Conservation (phyloP, 2,329 filamentous ascomycete species). For the Nemania abortiva region DNA sequence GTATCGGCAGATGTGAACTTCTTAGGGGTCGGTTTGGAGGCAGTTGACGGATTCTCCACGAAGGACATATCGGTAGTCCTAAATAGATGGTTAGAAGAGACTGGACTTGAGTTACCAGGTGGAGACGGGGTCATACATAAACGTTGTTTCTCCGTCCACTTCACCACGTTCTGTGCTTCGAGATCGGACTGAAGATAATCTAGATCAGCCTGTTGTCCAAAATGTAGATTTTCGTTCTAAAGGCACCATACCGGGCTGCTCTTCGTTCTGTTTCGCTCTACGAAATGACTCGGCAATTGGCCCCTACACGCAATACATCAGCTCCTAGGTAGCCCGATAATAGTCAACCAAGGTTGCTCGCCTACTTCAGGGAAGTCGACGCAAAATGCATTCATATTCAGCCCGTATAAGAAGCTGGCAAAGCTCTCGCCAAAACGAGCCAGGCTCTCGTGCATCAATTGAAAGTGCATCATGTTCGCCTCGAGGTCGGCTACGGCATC, state of each 20-base stretch:
- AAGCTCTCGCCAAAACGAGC: slow-evolving; percentile 96
- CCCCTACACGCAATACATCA: slow-evolving; percentile 63
- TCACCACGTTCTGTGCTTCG: slow-evolving; percentile 53
- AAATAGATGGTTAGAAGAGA: slow-evolving; percentile 40
- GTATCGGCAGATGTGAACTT: slow-evolving; percentile 58
- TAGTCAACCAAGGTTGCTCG: background rate
- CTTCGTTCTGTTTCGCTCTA: slow-evolving; percentile 68
- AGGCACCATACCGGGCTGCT: slow-evolving; percentile 39
- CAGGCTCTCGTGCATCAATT: slow-evolving; percentile 95
- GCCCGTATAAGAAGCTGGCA: slow-evolving; percentile 90
- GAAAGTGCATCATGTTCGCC: slow-evolving; percentile 96
- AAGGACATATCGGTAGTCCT: slow-evolving; percentile 94
- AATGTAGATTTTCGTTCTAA: slow-evolving; percentile 5
- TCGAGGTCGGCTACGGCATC: slow-evolving; percentile 96
- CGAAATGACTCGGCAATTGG: slow-evolving; percentile 87
- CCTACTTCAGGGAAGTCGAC: slow-evolving; percentile 93
- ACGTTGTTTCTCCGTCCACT: slow-evolving; percentile 79
- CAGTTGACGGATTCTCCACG: slow-evolving; percentile 81
- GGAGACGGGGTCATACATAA: slow-evolving; percentile 72
- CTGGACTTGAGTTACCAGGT: slow-evolving; percentile 34
- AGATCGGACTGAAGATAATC: slow-evolving; percentile 39
- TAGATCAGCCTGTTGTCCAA: slow-evolving; percentile 17
- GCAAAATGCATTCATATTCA: slow-evolving; percentile 99
- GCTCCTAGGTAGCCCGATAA: background rate
- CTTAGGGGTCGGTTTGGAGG: slow-evolving; percentile 62